phyloP scores from a whole-genome alignment of 2,329 filamentous ascomycete genomes.

The Phoma sp. region DNA sequence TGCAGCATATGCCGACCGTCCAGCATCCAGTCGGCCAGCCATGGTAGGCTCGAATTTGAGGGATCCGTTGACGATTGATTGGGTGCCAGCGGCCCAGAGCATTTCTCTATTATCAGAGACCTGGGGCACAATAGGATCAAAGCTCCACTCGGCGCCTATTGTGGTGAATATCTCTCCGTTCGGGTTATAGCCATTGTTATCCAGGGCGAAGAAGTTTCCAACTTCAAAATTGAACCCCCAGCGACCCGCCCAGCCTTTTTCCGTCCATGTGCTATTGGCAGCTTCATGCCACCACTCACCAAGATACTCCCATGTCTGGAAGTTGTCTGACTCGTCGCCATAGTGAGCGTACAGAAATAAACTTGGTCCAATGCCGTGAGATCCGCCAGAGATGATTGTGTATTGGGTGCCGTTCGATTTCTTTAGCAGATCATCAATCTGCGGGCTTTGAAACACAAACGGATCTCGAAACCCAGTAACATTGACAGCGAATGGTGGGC shows the following conservation, averaged over 20 bases:
- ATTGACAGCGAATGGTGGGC: constrained; percentile 51
- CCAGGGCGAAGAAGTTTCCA: constrained; percentile 52
- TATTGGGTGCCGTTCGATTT: constrained; percentile 50
- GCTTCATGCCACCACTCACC: constrained; percentile 53
- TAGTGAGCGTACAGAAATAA: constrained; percentile 53
- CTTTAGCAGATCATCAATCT: constrained; percentile 47
- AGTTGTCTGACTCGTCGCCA: constrained; percentile 37
- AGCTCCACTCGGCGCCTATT: constrained; percentile 54
- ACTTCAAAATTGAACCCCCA: constrained; percentile 57
- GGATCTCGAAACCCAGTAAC: constrained; percentile 56
- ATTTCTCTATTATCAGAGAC: constrained; percentile 52
- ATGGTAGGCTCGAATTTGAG: constrained; percentile 50
- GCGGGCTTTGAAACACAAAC: constrained; percentile 51
- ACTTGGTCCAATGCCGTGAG: constrained; percentile 49
- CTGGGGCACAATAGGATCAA: constrained; percentile 50
- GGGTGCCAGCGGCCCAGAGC: constrained; percentile 53
- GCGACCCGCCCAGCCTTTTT: constrained; percentile 30
- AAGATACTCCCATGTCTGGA: constrained; percentile 50
- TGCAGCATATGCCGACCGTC: constrained; percentile 53
- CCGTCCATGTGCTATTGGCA: constrained; percentile 34
- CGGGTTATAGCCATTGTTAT: constrained; percentile 50
- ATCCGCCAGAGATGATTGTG: constrained; percentile 50
- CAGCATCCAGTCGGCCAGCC: constrained; percentile 54
- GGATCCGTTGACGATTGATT: constrained; percentile 38
- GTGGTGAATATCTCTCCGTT: constrained; percentile 53